Base-by-base conservation (phyloP, 306 rosid species). In the Sechiopsis laciniata region DNA sequence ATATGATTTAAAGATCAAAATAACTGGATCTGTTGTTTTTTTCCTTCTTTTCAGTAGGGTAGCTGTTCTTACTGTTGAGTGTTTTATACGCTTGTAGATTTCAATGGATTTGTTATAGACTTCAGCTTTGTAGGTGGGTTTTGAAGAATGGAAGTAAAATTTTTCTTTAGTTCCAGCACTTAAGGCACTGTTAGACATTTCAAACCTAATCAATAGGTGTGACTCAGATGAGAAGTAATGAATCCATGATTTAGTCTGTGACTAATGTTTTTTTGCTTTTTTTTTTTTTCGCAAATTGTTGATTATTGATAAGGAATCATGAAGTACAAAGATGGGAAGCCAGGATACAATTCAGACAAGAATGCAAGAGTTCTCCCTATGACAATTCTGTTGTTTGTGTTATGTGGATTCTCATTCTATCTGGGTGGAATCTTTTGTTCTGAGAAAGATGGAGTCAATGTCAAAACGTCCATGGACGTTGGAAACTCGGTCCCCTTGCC, bases 301-400 rank as follows among this genome's bases (percentile, higher is more conserved):
- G 48, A 82, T 77, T 76, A 80, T 75, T 80, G 53, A 76, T 74
- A 42, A 42, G 65, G 55, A 51, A 88, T 21, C 80, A 95, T 95
- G 99, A 95, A 91, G 87, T 78, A 89, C 77, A 91, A 91, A 82
- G 99, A 95, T 79, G 96, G 92, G 61, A 95, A 95, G 84, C 93
- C 88, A 61, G 83, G 80, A 56, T 26, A 67, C 67, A 83, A 62
- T 2, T 78, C 83, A 45, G 91, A 90, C n/a, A 92, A 85, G 80
- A 80, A 76, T 54, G 58, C 88, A 58, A 79, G 79, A 79, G 66
- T 77, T 78, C 64, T 95, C 66, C 81, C 86, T 5, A 75, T 81
- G 78, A 68, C 90, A 58, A 72, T 89, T 72, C 80, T 83, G 55
- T 17, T 86, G 67, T 32, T 89, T 75, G 78, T 77, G 65, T 85